phyloP scores from a whole-genome alignment of 306 rosid genomes.

The Castanospermum australe region DNA sequence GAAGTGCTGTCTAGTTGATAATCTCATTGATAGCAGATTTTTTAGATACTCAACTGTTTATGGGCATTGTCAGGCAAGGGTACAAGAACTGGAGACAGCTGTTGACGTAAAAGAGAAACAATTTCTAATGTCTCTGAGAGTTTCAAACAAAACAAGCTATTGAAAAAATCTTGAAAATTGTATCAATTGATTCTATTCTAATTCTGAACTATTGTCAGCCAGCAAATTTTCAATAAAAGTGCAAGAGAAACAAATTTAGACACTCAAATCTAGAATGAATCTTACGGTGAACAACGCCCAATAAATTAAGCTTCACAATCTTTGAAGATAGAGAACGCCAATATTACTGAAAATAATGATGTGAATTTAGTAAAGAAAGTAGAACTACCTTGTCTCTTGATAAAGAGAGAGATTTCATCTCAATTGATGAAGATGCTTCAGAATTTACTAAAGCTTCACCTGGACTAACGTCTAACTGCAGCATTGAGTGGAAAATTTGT shows the following conservation, averaged over 20 bases:
- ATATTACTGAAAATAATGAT: conserved; percentile 25
- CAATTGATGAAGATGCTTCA: conserved; percentile 42
- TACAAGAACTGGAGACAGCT: conserved; percentile 71
- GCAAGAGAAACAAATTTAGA: conserved; percentile 37
- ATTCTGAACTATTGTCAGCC: conserved; percentile 36
- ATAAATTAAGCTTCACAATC: conserved; percentile 23
- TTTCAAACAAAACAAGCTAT: conserved; percentile 34
- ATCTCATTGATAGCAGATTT: conserved; percentile 14
- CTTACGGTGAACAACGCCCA: conserved; percentile 22
- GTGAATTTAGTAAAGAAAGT: conserved; percentile 27
- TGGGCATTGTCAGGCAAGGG: conserved; percentile 52
- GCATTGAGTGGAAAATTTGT: conserved; percentile 23
- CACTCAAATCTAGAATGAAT: conserved; percentile 31
- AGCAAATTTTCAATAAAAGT: conserved; percentile 33
- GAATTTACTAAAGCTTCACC: conserved; percentile 16
- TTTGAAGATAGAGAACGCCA: conserved; percentile 29
- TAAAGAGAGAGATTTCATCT: conserved; percentile 30
- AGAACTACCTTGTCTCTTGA: conserved; percentile 17
- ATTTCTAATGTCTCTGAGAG: conserved; percentile 59
- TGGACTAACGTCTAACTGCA: conserved; percentile 61
- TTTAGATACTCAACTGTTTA: conserved; percentile 15
- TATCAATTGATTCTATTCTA: conserved; percentile 28
- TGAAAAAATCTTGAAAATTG: conserved; percentile 27
- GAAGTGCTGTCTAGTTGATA: conserved; percentile 32
- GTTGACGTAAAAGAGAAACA: conserved; percentile 67